Base-by-base conservation (phyloP, 805 yeast genomes). In the Starmerella bacillaris region DNA sequence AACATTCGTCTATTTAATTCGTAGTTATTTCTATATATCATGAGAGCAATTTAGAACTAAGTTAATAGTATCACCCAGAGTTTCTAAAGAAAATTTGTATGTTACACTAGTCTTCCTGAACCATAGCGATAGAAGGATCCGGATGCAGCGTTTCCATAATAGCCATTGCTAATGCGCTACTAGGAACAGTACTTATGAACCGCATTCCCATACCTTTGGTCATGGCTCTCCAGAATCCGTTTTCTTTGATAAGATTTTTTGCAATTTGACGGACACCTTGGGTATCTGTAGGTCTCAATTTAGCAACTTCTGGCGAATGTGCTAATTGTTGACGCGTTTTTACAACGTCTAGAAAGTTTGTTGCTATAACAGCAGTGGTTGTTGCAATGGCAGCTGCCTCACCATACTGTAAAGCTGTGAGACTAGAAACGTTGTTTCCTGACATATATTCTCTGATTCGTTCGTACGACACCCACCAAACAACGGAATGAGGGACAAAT, bases 261-360 rank as follows among this genome's bases (percentile, higher is more conserved):
- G 56, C 57, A 9, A 60, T 59, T 9, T 37, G 36, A 17, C 44
- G 17, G 6, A 59, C 51, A 17, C 63, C 56, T 24, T 34, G 41
- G 7, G 40, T 42, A 39, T 60, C 65, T 22, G 51, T 53, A 0
- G 65, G 65, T 18, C 65, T 46, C 31, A 60, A 35, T 7, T 37
- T 34, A 3, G 51, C 40, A 29, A 60, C 52, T 37, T 60, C 65
- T 7, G 53, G 56, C 2, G 64, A 52, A 31, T 47, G 49, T 4
- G 65, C 61, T 30, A 60, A 50, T 49, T 61, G 65, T 44, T 61
- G 65, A 8, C 65, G 49, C n/a, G 65, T 61, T 38, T 60, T 61
- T 21, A 61, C 53, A 11, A 61, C 59, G 37, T 59, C 64, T 18
- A 61, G 41, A 32, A 57, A 57, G 41, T 61, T 61, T 14, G 64